A percentile compares a stretch with the other conserved stretches of the same genome.
phyloP scores from a whole-genome alignment of 345 rosid genomes.

The Brassica nigra region DNA sequence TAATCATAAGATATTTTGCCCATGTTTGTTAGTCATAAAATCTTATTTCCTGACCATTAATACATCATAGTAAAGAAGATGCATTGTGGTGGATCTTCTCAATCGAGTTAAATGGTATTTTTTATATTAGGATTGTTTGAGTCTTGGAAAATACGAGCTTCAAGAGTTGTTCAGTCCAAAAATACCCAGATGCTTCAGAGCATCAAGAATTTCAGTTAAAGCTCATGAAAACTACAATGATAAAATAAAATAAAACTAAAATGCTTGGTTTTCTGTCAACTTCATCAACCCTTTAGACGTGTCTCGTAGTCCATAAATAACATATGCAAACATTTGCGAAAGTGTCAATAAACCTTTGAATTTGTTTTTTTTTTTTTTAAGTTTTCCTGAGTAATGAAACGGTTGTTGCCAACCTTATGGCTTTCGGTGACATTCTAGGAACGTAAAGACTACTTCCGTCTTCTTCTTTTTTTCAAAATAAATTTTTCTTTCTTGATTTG shows the following conservation, averaged over 20 bases:
- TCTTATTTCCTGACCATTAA: neutral
- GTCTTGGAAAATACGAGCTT: neutral
- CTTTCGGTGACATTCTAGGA: slow-evolving; percentile 27
- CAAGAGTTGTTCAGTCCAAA: slow-evolving; percentile 23
- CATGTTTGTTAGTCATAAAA: slow-evolving; percentile 2
- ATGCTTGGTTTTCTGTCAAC: slow-evolving; percentile 25
- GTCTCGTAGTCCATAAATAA: neutral
- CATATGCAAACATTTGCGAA: neutral
- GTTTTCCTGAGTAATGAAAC: slow-evolving; percentile 18
- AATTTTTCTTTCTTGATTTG: neutral
- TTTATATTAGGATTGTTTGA: neutral
- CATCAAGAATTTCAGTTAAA: slow-evolving; percentile 5
- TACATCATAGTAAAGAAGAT: neutral
- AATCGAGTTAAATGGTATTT: neutral
- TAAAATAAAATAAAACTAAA: slow-evolving; percentile 3
- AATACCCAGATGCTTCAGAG: slow-evolving; percentile 20
- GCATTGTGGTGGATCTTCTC: neutral
- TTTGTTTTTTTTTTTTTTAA: slow-evolving; percentile 11
- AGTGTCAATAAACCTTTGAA: slow-evolving; percentile 14
- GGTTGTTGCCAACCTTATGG: slow-evolving; percentile 34
- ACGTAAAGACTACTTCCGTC: slow-evolving; percentile 21
- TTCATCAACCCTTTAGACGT: slow-evolving; percentile 20
- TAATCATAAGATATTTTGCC: slow-evolving; percentile 20
- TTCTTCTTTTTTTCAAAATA: neutral
- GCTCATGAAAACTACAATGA: slow-evolving; percentile 15